Conservation (phyloP, 148 eudicot species). For the Pharnaceum exiguum region DNA sequence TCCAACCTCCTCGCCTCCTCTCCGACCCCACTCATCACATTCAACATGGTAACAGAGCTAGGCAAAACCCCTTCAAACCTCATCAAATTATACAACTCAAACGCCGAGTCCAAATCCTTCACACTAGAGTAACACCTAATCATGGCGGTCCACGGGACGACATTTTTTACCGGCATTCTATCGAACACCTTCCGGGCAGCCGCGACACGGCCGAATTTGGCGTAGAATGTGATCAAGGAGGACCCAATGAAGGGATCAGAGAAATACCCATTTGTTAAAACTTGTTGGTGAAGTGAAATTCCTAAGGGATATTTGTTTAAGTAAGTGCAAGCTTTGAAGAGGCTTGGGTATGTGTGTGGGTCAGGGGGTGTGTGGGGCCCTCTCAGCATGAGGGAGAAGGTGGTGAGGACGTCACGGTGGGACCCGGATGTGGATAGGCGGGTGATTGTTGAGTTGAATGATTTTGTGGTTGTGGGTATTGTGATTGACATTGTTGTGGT, state of each 20-base stretch:
- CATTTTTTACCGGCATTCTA: constrained; percentile 53
- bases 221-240: constrained; percentile 64
- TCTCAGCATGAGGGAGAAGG: constrained; percentile 59
- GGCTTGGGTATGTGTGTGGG: constrained; percentile 65
- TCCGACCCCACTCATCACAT: constrained; percentile 45
- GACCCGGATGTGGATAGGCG: constrained; percentile 45
- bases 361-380: constrained; percentile 47
- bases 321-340: constrained; percentile 68
- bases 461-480: constrained; percentile 31
- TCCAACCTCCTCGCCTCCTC: constrained; percentile 38
- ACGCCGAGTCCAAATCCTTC: constrained; percentile 32
- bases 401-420: constrained; percentile 47
- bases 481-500: constrained; percentile 16
- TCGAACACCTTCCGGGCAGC: constrained; percentile 73
- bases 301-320: constrained; percentile 52
- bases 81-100: constrained; percentile 56
- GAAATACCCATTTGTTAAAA: constrained; percentile 49
- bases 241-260: constrained; percentile 60
- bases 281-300: constrained; percentile 47
- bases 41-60: constrained; percentile 53
- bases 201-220: constrained; percentile 33
- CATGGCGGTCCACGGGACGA: constrained; percentile 79
- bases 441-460: constrained; percentile 56
- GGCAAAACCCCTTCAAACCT: constrained; percentile 45
- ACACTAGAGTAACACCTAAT: constrained; percentile 59